phyloP scores from a whole-genome alignment of 169 alveolate genomes.

The Cryptosporidium ubiquitum region DNA sequence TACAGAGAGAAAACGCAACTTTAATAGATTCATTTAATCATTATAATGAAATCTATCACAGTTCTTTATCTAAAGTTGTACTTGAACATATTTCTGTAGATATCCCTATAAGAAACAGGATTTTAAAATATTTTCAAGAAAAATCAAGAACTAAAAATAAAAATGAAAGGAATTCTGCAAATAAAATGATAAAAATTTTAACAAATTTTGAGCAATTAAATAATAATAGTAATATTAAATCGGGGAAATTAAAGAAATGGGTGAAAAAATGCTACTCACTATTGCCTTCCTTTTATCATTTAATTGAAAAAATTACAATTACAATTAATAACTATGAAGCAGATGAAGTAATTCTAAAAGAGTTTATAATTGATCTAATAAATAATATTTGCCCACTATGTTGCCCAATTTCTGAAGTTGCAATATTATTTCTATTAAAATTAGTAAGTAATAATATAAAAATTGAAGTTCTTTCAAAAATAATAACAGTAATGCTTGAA shows the following conservation, averaged over 20 bases:
- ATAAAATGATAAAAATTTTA: slow-evolving; percentile 29
- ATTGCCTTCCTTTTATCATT: slow-evolving; percentile 34
- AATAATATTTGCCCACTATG: slow-evolving; percentile 53
- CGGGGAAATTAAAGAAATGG: slow-evolving; percentile 15
- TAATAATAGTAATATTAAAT: not conserved
- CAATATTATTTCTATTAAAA: not conserved
- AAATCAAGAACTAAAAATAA: not conserved
- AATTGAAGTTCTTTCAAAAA: slow-evolving; percentile 17
- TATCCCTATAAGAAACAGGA: slow-evolving; percentile 12
- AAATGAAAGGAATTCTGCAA: not conserved
- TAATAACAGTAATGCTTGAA: not conserved
- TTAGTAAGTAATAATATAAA: slow-evolving; percentile 21
- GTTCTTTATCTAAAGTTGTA: not conserved
- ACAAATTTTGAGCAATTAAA: not conserved
- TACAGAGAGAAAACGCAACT: not conserved
- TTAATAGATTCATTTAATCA: not conserved
- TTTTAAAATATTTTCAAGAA: slow-evolving; percentile 17
- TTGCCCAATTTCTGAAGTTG: slow-evolving; percentile 33
- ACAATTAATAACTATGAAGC: not conserved
- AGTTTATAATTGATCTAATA: slow-evolving; percentile 19
- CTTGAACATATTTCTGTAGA: not conserved
- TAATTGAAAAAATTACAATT: not conserved
- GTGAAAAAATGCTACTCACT: not conserved
- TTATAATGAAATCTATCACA: slow-evolving; percentile 5
- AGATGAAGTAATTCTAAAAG: not conserved